A percentile compares a stretch with the other conserved stretches of the same genome.
phyloP scores from a whole-genome alignment of 1,284 basidiomycete genomes.

The Microbotryum lychnidis-dioicae region DNA sequence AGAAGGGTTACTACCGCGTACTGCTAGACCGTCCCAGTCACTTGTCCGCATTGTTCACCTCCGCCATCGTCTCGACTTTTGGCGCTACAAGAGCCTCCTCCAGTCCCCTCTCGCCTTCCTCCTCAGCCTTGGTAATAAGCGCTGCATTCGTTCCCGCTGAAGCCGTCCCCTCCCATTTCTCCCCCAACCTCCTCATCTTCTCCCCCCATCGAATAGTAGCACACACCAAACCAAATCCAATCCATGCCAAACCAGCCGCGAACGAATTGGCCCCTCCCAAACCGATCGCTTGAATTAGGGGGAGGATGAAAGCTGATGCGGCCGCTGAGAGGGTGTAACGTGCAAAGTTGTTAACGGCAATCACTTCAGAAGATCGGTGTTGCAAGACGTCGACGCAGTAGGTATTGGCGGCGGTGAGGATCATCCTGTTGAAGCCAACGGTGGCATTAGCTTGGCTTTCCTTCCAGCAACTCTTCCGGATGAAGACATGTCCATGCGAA shows the following conservation, averaged over 20 bases:
- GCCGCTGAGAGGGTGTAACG: slow-evolving; percentile 43
- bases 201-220: slow-evolving; percentile 11
- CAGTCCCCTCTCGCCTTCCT: not conserved
- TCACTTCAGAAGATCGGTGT: slow-evolving; percentile 49
- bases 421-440: slow-evolving; percentile 40
- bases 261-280: slow-evolving; percentile 50
- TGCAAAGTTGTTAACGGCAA: slow-evolving; percentile 29
- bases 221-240: slow-evolving; percentile 42
- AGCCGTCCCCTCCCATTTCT: not conserved
- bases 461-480: not conserved
- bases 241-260: slow-evolving; percentile 44
- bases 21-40: no score
- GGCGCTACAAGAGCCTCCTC: not conserved
- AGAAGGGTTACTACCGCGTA: no score
- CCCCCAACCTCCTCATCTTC: slow-evolving; percentile 11
- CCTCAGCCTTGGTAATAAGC: not conserved
- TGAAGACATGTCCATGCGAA: slow-evolving; percentile 8
- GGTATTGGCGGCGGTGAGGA: slow-evolving; percentile 49
- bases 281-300: slow-evolving; percentile 51
- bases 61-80: no score
- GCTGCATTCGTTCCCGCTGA: not conserved
- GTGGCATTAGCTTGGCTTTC: slow-evolving; percentile 43
- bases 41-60: no score
- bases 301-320: slow-evolving; percentile 46
- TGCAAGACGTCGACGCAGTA: slow-evolving; percentile 55